Conservation (phyloP, 192 early-diverging fungal species). For the Coemansia sp. region DNA sequence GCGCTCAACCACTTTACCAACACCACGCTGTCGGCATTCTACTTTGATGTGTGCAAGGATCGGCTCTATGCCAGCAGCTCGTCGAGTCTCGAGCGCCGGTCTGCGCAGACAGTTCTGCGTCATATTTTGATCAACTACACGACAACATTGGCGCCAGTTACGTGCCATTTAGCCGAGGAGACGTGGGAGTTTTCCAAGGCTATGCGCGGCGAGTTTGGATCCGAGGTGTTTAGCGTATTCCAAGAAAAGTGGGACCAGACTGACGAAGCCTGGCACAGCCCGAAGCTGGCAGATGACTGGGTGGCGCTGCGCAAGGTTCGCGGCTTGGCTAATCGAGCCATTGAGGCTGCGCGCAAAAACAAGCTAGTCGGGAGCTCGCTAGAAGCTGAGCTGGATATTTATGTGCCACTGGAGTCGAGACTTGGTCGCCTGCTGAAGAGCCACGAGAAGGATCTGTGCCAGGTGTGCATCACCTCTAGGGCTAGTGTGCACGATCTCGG, state of each 20-base stretch:
- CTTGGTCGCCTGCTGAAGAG: slow-evolving; percentile 30
- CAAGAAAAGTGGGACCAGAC: slow-evolving; percentile 62
- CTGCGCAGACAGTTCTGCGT: slow-evolving; percentile 66
- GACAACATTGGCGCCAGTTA: slow-evolving; percentile 64
- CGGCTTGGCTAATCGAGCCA: slow-evolving; percentile 38
- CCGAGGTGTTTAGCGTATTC: slow-evolving; percentile 59
- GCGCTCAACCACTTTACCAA: slow-evolving; percentile 69
- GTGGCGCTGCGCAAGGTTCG: slow-evolving; percentile 37
- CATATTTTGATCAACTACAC: slow-evolving; percentile 67
- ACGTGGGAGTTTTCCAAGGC: slow-evolving; percentile 66
- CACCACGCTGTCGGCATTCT: slow-evolving; percentile 69
- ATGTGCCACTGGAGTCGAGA: slow-evolving; percentile 25
- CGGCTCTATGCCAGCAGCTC: slow-evolving; percentile 64
- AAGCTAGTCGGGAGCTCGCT: slow-evolving; percentile 50
- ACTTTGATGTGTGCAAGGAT: slow-evolving; percentile 82
- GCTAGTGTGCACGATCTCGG: slow-evolving; percentile 18
- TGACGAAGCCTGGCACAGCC: slow-evolving; percentile 31
- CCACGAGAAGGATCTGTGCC: slow-evolving; percentile 25
- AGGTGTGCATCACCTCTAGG: slow-evolving; percentile 38
- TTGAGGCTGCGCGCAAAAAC: slow-evolving; percentile 47
- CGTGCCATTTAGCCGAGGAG: slow-evolving; percentile 71
- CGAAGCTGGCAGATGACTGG: slow-evolving; percentile 43
- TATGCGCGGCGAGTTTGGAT: slow-evolving; percentile 40
- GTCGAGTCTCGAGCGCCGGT: slow-evolving; percentile 54
- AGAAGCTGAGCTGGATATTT: slow-evolving; percentile 48